Percentiles rank a stretch among this genome's conserved stretches.
Evolutionary conservation across 1,284 basidiomycete species (phyloP).

Genomic region (Trichosporon sp.): DNA sequence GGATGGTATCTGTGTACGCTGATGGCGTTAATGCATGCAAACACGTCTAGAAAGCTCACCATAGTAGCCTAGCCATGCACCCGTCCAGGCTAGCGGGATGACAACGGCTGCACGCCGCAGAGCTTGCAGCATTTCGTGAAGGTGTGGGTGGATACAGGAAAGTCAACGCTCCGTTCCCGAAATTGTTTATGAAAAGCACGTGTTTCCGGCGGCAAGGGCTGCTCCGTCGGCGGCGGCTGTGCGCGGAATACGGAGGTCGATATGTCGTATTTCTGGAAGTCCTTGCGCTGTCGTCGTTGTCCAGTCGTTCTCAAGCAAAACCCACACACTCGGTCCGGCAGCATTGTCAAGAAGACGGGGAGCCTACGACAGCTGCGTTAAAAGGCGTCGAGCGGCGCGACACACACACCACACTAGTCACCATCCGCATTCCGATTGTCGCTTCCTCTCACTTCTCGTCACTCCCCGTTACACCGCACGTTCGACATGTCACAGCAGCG

Average conservation of each 20-base stretch:
- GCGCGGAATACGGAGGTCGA: background rate
- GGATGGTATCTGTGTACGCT: conserved; percentile 48
- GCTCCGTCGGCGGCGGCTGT: conserved; percentile 1
- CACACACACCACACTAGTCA: background rate
- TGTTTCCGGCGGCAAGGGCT: conserved; percentile 2
- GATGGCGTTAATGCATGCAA: background rate
- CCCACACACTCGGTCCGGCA: background rate
- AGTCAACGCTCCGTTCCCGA: background rate
- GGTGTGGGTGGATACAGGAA: background rate
- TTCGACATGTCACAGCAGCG: conserved; percentile 4
- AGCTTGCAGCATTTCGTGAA: conserved; percentile 13
- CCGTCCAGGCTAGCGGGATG: conserved; percentile 43
- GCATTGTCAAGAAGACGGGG: background rate
- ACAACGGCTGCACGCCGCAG: conserved; percentile 35
- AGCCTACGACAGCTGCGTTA: background rate
- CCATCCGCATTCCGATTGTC: background rate
- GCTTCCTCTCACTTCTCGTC: background rate
- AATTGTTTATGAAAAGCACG: conserved; percentile 7
- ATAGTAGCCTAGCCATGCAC: conserved; percentile 46
- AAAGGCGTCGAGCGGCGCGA: background rate
- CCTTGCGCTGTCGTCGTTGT: background rate
- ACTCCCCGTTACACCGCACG: background rate
- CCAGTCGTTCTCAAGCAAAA: background rate
- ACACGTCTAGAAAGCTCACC: conserved; percentile 22
- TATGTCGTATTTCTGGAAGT: background rate